Base-by-base conservation (phyloP, 2,329 filamentous ascomycete genomes). In the Pseudopithomyces chartarum region DNA sequence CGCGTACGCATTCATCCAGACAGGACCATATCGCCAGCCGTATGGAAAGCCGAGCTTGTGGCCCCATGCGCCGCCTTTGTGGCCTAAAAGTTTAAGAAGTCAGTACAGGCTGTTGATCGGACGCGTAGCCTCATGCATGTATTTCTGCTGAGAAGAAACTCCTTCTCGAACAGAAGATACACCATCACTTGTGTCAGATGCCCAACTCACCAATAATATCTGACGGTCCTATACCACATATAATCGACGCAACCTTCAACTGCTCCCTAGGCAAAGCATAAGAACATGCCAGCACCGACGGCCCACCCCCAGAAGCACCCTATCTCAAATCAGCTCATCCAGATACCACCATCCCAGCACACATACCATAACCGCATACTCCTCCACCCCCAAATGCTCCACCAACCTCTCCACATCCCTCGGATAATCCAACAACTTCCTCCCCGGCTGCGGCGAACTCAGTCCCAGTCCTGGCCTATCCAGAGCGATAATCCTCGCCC, bases 301-400 rank as follows among this genome's bases (percentile, higher is more conserved):
- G 70, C 6, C 72, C 72, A 26, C 70, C 71, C 40, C 73, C 73
- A 38, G 71, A 74, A 6, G 66, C 60, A 13, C 71, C 71, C 66
- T 74, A 34, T 55, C 3, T 26, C 39, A 36, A 23, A 23, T 59
- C 44, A 62, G 49, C 33, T 53, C 10, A 43, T 38, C 43, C 13
- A 15, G n/a, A 17, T 40, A 17, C 20, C 11, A 17, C 39, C 4
- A 29, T 3, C 17, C 23, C 12, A 19, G 42, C n/a, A 42, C 38
- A 49, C 60, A 8, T 60, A 72, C 70, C 57, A 73, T 19, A 1
- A 75, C 64, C 1, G 62, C 51, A 51, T 70, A 75, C 1, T 50
- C 40, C 1, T 61, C 36, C 1, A 74, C 17, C 1, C 46, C 42
- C 1, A 75, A 58, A 46, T 67, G 58, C 17, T 64, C 43, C 0